Base-by-base conservation (phyloP, 371 early-diverging fungal species). In the Lichtheimia ramosa region DNA sequence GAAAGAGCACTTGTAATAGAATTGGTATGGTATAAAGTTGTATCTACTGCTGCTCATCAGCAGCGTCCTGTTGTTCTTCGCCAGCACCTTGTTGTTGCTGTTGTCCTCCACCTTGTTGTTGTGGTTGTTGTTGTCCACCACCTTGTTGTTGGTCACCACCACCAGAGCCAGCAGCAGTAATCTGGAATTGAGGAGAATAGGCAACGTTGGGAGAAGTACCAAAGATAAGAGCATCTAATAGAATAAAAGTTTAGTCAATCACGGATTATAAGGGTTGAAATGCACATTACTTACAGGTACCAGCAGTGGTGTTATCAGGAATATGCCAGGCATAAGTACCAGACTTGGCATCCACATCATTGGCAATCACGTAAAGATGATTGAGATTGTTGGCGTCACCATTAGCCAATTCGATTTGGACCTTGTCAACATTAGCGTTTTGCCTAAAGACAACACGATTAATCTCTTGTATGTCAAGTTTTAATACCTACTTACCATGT, bases 161-260 rank as follows among this genome's bases (percentile, higher is more conserved):
- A 34, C 34, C 34, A 34, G 34, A 34, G 34, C 34, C 34, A 34
- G 34, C 34, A 34, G 34, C 34, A 8, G 5, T 10, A 34, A 34
- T 34, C 10, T 34, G 51, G 53, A 71, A 68, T 34, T 59, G 65
- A 43, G 68, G 68, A 43, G 72, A 52, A 56, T 52, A 71, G 56
- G 68, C 62, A 15, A 71, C 39, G 50, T 68, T 63, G 59, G 72
- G 72, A 20, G 72, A 67, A 18, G 51, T 48, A 27, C 72, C 72
- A 21, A 71, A 58, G 16, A 61, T 62, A 42, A 71, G 61, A 34
- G 72, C 72, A 51, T 71, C 69, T 69, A 49, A 12, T 43, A 6
- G 43, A 41, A 41, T n/a, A 28, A 14, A 12, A 54, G 25, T 20
- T 23, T 10, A 62, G 54, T 54, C 7, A 14, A 3, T 21, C 40